Percentiles rank a stretch among this genome's conserved stretches.
phyloP scores from a whole-genome alignment of 257 asterid species.

The Cinchona pubescens region DNA sequence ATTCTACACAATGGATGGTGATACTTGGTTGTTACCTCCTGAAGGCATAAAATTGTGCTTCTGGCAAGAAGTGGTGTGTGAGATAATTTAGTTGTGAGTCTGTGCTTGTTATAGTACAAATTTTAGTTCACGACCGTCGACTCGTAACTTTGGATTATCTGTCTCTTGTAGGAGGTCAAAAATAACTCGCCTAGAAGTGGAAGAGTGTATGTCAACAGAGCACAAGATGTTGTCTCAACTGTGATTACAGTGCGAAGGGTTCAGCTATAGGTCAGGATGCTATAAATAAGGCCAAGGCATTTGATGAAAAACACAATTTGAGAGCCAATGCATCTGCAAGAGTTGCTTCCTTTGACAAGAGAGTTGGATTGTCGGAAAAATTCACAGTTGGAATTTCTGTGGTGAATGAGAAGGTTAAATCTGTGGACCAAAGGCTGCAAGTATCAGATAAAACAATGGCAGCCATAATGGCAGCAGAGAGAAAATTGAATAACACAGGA shows the following conservation, averaged over 20 bases:
- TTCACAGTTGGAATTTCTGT: slow-evolving; percentile 79
- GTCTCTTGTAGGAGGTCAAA: slow-evolving; percentile 47
- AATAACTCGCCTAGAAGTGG: slow-evolving; percentile 44
- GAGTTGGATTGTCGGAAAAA: slow-evolving; percentile 82
- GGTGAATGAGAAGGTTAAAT: slow-evolving; percentile 89
- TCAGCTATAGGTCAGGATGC: slow-evolving; percentile 91
- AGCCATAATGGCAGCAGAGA: slow-evolving; percentile 89
- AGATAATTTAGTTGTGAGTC: not conserved
- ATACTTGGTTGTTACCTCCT: not conserved
- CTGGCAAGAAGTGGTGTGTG: not conserved
- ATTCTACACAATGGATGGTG: not conserved
- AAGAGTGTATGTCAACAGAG: slow-evolving; percentile 66
- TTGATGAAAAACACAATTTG: slow-evolving; percentile 84
- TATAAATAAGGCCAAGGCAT: slow-evolving; percentile 87
- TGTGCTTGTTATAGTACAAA: not conserved
- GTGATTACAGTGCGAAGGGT: slow-evolving; percentile 91
- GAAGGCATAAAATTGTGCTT: not conserved
- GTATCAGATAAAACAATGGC: slow-evolving; percentile 97
- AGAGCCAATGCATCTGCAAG: slow-evolving; percentile 93
- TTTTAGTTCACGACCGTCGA: not conserved
- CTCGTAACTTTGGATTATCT: slow-evolving; percentile 1
- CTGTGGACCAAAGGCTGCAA: slow-evolving; percentile 90
- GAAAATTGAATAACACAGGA: slow-evolving; percentile 87
- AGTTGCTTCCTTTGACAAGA: slow-evolving; percentile 74
- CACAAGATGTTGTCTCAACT: slow-evolving; percentile 87